A percentile compares a stretch with the other conserved stretches of the same genome.
Conservation (phyloP, 441 rosid genomes). For the Syzygium malaccense region DNA sequence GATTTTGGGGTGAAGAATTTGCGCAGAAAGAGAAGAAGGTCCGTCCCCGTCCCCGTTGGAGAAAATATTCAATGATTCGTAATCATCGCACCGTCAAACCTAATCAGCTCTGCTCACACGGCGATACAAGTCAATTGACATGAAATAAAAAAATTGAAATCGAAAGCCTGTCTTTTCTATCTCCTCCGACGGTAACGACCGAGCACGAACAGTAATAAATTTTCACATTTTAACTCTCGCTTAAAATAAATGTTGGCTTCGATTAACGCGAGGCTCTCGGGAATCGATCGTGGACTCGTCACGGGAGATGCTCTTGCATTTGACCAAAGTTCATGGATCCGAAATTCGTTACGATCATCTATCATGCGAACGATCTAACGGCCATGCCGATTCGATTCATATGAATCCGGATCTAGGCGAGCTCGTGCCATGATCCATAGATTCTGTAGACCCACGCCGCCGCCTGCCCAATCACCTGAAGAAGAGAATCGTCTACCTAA, state of each 20-base stretch:
- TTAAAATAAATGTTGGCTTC: not conserved
- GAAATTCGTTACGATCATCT: not conserved
- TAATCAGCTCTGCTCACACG: too few species aligned
- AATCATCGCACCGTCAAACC: too few species aligned
- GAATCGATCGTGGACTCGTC: not conserved
- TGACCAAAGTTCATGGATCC: too few species aligned
- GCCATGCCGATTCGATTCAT: not conserved
- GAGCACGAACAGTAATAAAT: too few species aligned
- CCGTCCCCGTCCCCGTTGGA: not conserved
- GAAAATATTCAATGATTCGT: too few species aligned
- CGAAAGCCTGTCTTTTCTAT: too few species aligned
- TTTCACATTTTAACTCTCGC: too few species aligned
- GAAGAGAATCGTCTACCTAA: not conserved
- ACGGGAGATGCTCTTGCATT: not conserved
- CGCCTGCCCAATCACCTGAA: not conserved
- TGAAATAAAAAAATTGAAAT: too few species aligned
- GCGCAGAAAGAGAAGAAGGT: not conserved
- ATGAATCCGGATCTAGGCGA: not conserved
- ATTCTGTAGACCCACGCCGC: too few species aligned
- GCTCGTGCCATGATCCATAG: not conserved
- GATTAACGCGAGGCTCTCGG: not conserved
- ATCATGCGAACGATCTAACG: not conserved
- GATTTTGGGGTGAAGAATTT: not conserved
- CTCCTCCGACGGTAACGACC: too few species aligned
- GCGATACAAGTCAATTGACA: too few species aligned